Conservation (phyloP, 805 yeast genomes). For the Dipodascus albidus region DNA sequence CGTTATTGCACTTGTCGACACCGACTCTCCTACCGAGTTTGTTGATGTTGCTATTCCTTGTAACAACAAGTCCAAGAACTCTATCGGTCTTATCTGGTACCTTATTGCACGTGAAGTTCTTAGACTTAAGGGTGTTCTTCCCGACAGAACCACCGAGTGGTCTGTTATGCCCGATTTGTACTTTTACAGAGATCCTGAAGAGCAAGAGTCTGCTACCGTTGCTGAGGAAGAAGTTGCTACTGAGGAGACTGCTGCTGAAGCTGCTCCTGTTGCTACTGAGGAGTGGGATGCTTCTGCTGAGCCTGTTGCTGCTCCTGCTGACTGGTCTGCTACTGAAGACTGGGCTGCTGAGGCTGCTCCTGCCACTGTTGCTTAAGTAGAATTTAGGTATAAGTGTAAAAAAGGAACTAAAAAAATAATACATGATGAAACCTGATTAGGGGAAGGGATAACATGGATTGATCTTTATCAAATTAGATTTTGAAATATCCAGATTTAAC, state of each 20-base stretch:
- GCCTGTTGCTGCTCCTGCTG: conserved; percentile 44
- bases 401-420: not conserved
- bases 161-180: conserved; percentile 99
- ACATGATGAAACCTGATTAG: too few relatives aligned
- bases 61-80: conserved; percentile 99
- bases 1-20: conserved; percentile 97
- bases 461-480: too few relatives aligned
- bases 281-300: conserved; percentile 35
- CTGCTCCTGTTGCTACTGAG: conserved; percentile 38
- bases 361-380: conserved; percentile 18
- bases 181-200: conserved; percentile 99
- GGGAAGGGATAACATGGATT: too few relatives aligned
- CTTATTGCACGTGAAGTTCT: conserved; percentile 97
- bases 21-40: conserved; percentile 97
- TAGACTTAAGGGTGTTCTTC: conserved; percentile 95
- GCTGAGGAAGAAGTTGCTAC: conserved; percentile 57
- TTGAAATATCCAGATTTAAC: too few relatives aligned
- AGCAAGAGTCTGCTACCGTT: conserved; percentile 64
- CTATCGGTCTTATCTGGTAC: conserved; percentile 99
- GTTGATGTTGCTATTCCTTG: conserved; percentile 99
- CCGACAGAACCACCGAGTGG: conserved; percentile 96
- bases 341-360: conserved; percentile 33
- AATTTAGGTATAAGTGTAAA: too few relatives aligned
- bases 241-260: conserved; percentile 51
- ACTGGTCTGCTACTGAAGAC: conserved; percentile 42